phyloP scores from a whole-genome alignment of 2,329 filamentous ascomycete genomes.

The Fulvia fulva region DNA sequence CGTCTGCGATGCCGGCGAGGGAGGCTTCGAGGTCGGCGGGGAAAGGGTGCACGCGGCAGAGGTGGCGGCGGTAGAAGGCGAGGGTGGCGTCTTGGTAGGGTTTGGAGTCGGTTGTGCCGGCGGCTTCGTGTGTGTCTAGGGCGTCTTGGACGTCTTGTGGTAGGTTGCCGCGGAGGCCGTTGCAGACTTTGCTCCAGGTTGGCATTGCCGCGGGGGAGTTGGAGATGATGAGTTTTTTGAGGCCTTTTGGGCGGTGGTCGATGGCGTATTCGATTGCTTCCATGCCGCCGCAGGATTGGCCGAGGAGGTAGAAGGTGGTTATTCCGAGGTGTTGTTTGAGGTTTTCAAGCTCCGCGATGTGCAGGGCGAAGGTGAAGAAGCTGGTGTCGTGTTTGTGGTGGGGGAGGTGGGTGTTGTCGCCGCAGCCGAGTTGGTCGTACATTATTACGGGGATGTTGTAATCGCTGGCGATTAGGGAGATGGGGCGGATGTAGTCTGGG shows the following conservation, averaged over 20 bases:
- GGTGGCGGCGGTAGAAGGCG: conserved; percentile 26
- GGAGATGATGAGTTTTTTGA: conserved; percentile 36
- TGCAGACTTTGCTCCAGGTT: conserved; percentile 27
- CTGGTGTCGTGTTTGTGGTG: conserved; percentile 40
- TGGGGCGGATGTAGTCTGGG: conserved; percentile 31
- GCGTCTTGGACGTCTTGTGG: conserved; percentile 28
- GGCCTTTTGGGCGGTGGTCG: conserved; percentile 28
- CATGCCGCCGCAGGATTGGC: conserved; percentile 54
- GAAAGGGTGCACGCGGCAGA: conserved; percentile 30
- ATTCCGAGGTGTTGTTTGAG: conserved; percentile 42
- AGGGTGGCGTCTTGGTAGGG: conserved; percentile 29
- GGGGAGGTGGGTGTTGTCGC: conserved; percentile 45
- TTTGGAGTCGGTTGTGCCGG: conserved; percentile 24
- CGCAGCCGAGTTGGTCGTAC: conserved; percentile 52
- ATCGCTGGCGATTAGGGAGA: conserved; percentile 34
- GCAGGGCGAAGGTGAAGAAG: conserved; percentile 49
- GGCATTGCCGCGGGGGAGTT: conserved; percentile 28
- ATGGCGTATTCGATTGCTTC: conserved; percentile 43
- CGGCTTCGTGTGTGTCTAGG: conserved; percentile 23
- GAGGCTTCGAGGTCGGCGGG: conserved; percentile 25
- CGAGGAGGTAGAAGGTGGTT: conserved; percentile 41
- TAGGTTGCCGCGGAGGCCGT: conserved; percentile 20
- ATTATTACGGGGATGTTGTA: conserved; percentile 45
- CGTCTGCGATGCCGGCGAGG: conserved; percentile 28
- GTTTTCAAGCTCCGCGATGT: conserved; percentile 48